Evolutionary conservation across 2,329 filamentous ascomycete species (phyloP).

Genomic region (Aschersonia sp.): DNA sequence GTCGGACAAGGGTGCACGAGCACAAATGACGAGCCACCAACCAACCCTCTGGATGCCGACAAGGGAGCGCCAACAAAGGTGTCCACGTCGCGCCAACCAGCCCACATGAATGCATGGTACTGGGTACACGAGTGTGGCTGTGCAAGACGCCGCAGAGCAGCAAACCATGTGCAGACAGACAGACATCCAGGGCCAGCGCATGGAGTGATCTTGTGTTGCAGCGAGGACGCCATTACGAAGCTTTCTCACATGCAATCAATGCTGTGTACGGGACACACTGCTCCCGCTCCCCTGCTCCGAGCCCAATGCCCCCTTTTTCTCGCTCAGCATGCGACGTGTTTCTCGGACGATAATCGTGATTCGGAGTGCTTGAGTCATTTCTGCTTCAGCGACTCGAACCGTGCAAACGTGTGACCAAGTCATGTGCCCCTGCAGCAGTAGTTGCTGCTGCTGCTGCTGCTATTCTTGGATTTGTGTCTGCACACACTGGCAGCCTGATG

Average conservation of each 20-base stretch:
- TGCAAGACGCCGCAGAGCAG: neutral
- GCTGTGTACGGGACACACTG: too few relatives aligned
- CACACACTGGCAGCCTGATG: neutral
- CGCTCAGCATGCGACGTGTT: too few relatives aligned
- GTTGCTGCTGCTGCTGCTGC: neutral
- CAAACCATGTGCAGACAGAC: neutral
- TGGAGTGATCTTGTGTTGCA: neutral
- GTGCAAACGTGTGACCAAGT: neutral
- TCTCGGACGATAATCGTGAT: neutral
- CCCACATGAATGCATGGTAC: neutral
- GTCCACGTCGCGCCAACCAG: neutral
- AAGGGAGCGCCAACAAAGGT: neutral
- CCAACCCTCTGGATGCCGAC: neutral
- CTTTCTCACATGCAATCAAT: too few relatives aligned
- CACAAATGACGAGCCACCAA: neutral
- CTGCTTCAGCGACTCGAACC: neutral
- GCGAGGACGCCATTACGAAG: too few relatives aligned
- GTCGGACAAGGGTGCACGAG: neutral
- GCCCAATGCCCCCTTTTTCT: too few relatives aligned
- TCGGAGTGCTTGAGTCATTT: neutral
- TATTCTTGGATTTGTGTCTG: neutral
- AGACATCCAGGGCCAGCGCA: neutral
- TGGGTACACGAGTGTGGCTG: neutral
- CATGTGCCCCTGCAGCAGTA: neutral
- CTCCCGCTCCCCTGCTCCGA: too few relatives aligned